A percentile compares a stretch with the other conserved stretches of the same genome.
These are phyloP conservation scores for Sisymbrium altissimum DNA, from an alignment of 345 rosid genomes.

Conservation along the genomic window DNA sequence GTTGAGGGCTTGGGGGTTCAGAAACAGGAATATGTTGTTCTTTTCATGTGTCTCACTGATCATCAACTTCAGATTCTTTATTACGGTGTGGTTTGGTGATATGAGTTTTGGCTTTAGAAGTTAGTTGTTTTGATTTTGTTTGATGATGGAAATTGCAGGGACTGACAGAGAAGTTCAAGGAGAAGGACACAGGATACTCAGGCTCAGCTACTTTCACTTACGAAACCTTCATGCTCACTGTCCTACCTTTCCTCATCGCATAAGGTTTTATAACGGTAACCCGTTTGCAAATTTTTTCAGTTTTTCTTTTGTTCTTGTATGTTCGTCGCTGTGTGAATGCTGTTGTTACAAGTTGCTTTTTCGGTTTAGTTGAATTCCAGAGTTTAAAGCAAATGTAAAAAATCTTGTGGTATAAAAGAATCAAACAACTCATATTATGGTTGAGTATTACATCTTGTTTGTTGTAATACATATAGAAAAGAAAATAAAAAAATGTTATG, in stretches of 20 bases:
- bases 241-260: constrained; percentile 84
- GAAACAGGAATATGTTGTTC: background rate
- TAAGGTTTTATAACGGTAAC: constrained; percentile 20
- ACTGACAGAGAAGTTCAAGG: constrained; percentile 87
- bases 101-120: background rate
- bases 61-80: background rate
- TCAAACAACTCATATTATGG: constrained; percentile 27
- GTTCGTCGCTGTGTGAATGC: constrained; percentile 2
- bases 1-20: background rate
- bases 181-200: constrained; percentile 58
- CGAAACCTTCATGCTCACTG: constrained; percentile 80
- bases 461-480: background rate
- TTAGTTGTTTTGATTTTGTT: background rate
- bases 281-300: background rate
- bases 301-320: background rate
- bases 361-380: background rate
- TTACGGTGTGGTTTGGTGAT: constrained; percentile 7
- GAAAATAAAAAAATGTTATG: background rate
- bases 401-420: constrained; percentile 9
- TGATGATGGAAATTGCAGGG: constrained; percentile 50
- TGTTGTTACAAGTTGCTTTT: constrained; percentile 2
- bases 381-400: constrained; percentile 12
- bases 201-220: constrained; percentile 83
- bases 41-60: background rate
- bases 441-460: constrained; percentile 22